phyloP scores from a whole-genome alignment of 176 grass and related monocot species.

The Lolium perenne region DNA sequence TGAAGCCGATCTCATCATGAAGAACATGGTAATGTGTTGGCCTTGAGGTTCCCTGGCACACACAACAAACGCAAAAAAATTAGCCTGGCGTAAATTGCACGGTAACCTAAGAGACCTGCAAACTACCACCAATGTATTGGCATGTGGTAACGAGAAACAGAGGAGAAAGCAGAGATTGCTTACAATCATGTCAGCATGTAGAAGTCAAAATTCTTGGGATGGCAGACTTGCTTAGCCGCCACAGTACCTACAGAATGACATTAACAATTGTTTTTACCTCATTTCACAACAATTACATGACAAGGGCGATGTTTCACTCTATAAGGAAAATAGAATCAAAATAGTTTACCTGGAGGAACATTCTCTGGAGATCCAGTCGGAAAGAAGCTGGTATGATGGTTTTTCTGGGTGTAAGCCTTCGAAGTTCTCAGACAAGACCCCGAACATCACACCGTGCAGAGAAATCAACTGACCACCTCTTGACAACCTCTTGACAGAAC shows the following conservation, averaged over 20 bases:
- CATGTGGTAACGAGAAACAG: neutral
- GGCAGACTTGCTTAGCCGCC: no score
- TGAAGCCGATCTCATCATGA: no score
- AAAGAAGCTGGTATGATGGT: constrained; percentile 93
- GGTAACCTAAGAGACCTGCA: neutral
- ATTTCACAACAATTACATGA: constrained; percentile 18
- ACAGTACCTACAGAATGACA: no score
- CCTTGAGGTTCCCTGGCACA: constrained; percentile 14
- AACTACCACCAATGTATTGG: neutral
- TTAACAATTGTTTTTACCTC: neutral
- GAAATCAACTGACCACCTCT: constrained; percentile 79
- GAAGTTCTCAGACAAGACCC: constrained; percentile 66
- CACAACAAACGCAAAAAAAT: neutral
- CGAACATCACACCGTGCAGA: constrained; percentile 71
- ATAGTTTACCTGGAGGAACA: constrained; percentile 73
- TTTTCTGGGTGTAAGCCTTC: constrained; percentile 75
- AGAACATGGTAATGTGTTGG: no score
- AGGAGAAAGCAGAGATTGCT: constrained; percentile 19
- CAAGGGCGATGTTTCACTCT: neutral
- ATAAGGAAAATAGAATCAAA: neutral
- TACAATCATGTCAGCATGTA: constrained; percentile 68
- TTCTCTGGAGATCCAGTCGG: constrained; percentile 67
- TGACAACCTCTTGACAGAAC: constrained; percentile 55
- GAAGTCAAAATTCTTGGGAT: no score
- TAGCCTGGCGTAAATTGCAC: neutral